Evolutionary conservation across 2,329 filamentous ascomycete species (phyloP).

Genomic region (Dactylellina leptospora): DNA sequence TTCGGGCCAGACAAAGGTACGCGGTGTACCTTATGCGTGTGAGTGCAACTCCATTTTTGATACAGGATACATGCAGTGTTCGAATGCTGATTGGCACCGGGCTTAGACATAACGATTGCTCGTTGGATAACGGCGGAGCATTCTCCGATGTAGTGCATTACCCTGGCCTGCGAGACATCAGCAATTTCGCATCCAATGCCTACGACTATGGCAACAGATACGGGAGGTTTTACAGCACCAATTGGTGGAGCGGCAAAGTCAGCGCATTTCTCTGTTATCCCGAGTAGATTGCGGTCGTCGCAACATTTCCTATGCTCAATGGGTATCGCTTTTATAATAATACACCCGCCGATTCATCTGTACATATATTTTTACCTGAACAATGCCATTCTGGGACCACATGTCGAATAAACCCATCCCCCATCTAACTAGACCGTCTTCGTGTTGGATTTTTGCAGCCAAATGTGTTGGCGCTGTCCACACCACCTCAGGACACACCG

Average conservation of each 20-base stretch:
- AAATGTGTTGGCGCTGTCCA: neutral
- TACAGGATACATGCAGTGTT: too few species aligned
- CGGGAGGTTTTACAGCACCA: neutral
- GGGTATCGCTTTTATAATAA: too few species aligned
- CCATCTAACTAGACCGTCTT: too few species aligned
- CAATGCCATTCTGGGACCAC: neutral
- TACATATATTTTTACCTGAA: neutral
- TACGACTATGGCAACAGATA: conserved; percentile 21
- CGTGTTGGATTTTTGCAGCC: conserved; percentile 3
- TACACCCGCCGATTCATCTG: neutral
- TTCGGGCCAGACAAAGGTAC: conserved; percentile 41
- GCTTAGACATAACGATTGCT: conserved; percentile 28
- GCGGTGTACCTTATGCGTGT: conserved; percentile 43
- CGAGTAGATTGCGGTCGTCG: too few species aligned
- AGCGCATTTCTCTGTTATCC: conserved; percentile 42
- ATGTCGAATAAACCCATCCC: too few species aligned
- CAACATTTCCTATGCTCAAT: too few species aligned
- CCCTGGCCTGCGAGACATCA: conserved; percentile 19
- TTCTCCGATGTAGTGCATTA: conserved; percentile 40
- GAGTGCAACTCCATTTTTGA: conserved; percentile 15
- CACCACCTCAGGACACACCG: too few species aligned
- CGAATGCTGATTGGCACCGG: too few species aligned
- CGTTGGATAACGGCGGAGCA: conserved; percentile 14
- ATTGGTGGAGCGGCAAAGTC: conserved; percentile 24
- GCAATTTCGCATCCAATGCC: conserved; percentile 12